Evolutionary conservation across 2,329 filamentous ascomycete species (phyloP), one percentile per base, ranked within the genome.

Genomic region (Byssochlamys sp.): DNA sequence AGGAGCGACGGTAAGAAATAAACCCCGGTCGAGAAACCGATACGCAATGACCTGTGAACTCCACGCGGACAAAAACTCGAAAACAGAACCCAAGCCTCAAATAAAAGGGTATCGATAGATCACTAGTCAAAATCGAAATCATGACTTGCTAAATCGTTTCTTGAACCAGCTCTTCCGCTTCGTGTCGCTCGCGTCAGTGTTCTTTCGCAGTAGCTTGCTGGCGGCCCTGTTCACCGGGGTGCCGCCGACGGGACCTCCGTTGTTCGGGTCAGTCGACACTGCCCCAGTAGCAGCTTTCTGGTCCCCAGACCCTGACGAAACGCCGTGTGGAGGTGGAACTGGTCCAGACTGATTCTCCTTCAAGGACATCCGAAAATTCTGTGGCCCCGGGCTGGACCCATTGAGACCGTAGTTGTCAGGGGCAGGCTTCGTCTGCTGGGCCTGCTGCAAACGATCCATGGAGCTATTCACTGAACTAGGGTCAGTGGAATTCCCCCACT

Each of bases 381-480:
- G 72, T 0, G 75, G 75, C 12, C 65, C 68, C 31, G 68, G 70
- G 11, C 78, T 78, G 59, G 79, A 80, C 1, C 78, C 78, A 27
- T 70, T 73, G 61, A 86, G 86, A 54, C 87, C 87, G 65, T 89
- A 89, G 61, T 80, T 81, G 56, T 88, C 86, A 4, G 74, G 6
- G 80, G 67, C 55, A 73, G 65, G 53, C 67, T 66, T 57, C 71
- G 64, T 63, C 55, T 71, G 61, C 56, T 66, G 67, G 52, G 72
- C 70, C 55, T 85, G 81, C 58, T 80, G 77, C 26, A 85, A 78
- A 60, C 90, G 86, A 69, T 96, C 90, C 64, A 95, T 84, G 1
- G 90, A 95, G 75, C 90, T 95, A 75, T 95, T 95, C 69, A 96
- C 89, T 69, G 91, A 96, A 75, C 89, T 94, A 77, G 89, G 91